A percentile compares a stretch with the other conserved stretches of the same genome.
phyloP scores from a whole-genome alignment of 2,329 filamentous ascomycete species.

The Phyllosticta paracitricarpa region DNA sequence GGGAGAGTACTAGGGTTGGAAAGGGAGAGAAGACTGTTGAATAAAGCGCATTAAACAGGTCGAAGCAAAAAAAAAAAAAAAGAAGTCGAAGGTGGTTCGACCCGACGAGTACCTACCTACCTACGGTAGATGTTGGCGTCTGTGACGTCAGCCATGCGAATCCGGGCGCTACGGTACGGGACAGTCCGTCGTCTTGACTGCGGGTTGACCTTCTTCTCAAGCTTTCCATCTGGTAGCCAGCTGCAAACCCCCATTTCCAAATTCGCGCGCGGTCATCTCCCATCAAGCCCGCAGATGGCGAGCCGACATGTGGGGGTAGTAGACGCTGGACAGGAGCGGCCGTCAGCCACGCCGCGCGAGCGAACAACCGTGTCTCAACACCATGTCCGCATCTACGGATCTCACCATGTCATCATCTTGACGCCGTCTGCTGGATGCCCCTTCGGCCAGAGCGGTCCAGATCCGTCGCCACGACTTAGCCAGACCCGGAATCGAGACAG shows the following conservation, averaged over 20 bases:
- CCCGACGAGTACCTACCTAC: background rate
- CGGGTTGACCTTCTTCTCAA: background rate
- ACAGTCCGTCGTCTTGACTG: background rate
- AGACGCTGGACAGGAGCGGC: background rate
- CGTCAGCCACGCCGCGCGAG: background rate
- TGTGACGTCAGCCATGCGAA: background rate
- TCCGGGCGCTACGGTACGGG: background rate
- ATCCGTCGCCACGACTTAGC: background rate
- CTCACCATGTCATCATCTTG: background rate
- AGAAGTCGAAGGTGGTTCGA: background rate
- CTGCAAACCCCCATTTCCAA: background rate
- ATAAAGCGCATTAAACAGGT: background rate
- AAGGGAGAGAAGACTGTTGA: background rate
- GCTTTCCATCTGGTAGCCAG: background rate
- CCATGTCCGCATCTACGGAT: background rate
- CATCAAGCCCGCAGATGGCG: background rate
- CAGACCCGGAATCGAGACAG: background rate
- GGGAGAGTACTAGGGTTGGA: background rate
- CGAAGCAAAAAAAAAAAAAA: background rate
- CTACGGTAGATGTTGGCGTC: background rate
- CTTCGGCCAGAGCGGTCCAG: background rate
- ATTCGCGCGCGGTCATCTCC: background rate
- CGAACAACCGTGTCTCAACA: background rate
- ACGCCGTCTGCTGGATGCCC: background rate
- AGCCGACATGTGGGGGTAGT: background rate